phyloP scores from a whole-genome alignment of 768 basidiomycete species.

The Multifurca ochricompacta region DNA sequence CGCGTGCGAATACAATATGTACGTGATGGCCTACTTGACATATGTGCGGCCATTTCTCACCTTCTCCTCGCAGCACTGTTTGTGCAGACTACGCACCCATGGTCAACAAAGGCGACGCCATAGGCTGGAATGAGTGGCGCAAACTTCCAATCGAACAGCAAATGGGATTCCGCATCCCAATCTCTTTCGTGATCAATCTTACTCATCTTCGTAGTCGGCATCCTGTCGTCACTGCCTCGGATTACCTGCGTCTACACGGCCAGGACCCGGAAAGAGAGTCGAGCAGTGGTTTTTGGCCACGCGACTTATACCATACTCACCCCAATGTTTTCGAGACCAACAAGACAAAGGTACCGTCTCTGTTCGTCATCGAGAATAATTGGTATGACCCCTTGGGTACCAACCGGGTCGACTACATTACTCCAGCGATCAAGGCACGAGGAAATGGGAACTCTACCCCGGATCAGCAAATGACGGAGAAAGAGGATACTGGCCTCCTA shows the following conservation, averaged over 20 bases:
- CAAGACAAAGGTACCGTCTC: slow-evolving; percentile 21
- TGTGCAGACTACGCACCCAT: slow-evolving; percentile 37
- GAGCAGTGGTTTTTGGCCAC: slow-evolving; percentile 34
- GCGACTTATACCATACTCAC: slow-evolving; percentile 28
- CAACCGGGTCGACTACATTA: slow-evolving; percentile 33
- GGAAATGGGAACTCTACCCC: slow-evolving; percentile 25
- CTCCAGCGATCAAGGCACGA: slow-evolving; percentile 28
- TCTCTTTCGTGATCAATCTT: slow-evolving; percentile 36
- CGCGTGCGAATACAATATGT: slow-evolving; percentile 36
- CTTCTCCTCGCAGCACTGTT: slow-evolving; percentile 24
- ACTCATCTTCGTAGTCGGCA: slow-evolving; percentile 33
- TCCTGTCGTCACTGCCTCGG: slow-evolving; percentile 35
- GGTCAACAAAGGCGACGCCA: slow-evolving; percentile 39
- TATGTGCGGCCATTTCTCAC: background rate
- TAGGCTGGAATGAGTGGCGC: slow-evolving; percentile 37
- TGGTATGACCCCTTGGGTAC: slow-evolving; percentile 34
- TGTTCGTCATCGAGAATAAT: slow-evolving; percentile 32
- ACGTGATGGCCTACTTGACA: slow-evolving; percentile 15
- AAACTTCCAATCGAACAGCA: slow-evolving; percentile 31
- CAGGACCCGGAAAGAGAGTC: slow-evolving; percentile 30
- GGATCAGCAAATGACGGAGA: slow-evolving; percentile 17
- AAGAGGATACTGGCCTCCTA: slow-evolving; percentile 8
- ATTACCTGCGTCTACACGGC: slow-evolving; percentile 37
- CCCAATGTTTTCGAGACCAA: slow-evolving; percentile 26
- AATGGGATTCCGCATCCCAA: slow-evolving; percentile 32